Conservation (phyloP, 208 protist species). For the Leishmania arabica region DNA sequence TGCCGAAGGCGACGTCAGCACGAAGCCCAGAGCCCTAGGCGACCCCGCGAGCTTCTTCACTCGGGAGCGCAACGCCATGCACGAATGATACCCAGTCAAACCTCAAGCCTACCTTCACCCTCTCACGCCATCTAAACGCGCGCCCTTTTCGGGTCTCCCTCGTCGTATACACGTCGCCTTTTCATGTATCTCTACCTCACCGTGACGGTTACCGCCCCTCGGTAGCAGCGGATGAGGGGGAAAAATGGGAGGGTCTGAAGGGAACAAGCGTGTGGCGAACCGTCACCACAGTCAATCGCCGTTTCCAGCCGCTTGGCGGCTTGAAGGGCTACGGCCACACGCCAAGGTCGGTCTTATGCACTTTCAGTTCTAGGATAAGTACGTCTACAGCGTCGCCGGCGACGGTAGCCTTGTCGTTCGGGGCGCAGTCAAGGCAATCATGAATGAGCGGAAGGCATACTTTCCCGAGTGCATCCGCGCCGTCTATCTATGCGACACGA, state of each 20-base stretch:
- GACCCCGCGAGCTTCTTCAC: slow-evolving; percentile 21
- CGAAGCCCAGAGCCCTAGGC: neutral
- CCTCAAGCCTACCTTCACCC: neutral
- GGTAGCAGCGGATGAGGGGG: neutral
- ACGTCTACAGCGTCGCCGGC: slow-evolving; percentile 4
- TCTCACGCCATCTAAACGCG: slow-evolving; percentile 9
- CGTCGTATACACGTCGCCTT: slow-evolving; percentile 1
- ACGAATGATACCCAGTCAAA: slow-evolving; percentile 6
- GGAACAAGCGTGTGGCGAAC: neutral
- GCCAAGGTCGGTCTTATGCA: neutral
- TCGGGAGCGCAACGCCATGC: slow-evolving; percentile 10
- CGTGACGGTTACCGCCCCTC: slow-evolving; percentile 8
- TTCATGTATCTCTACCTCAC: slow-evolving; percentile 12
- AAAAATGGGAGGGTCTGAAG: neutral
- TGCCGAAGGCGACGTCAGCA: neutral
- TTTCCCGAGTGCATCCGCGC: slow-evolving; percentile 14
- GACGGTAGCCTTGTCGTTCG: neutral
- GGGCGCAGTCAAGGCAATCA: slow-evolving; percentile 1
- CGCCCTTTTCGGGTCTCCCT: slow-evolving; percentile 18
- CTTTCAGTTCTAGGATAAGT: slow-evolving; percentile 12
- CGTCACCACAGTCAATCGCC: neutral
- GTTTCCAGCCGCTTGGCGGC: neutral
- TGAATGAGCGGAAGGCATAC: slow-evolving; percentile 7
- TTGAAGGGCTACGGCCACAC: neutral
- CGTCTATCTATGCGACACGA: slow-evolving; percentile 19